Evolutionary conservation across 306 rosid species (phyloP), one percentile per base, ranked within the genome.

Genomic region (Dryas alaskensis): DNA sequence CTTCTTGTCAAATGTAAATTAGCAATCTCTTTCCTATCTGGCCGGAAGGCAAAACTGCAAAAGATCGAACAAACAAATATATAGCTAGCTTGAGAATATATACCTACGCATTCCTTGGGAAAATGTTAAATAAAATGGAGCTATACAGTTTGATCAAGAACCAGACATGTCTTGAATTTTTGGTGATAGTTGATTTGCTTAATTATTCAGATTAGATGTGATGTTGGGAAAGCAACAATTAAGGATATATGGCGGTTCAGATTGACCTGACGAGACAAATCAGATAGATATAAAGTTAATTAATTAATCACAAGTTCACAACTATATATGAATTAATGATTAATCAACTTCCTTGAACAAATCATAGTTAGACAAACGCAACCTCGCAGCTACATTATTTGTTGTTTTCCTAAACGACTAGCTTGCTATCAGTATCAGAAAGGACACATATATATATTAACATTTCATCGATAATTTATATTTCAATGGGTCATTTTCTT

Each of bases 391-490:
- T 9, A 42, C 39, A 10, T 22, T 1, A 37, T n/a, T 74, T 52
- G 76, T 45, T 69, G 75, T 44, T 67, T 73, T 63, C 54, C 76
- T 47, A 45, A 68, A 58, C 64, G 76, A 60, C 79, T 22, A 22
- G 22, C 22, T 72, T 51, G 57, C 75, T 44, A 43, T 39, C 49
- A 25, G 53, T 31, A 31, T 31, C 37, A 31, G 37, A 31, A 31
- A 31, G 37, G 37, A 31, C 37, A 31, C 37, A 31, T 2, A 31
- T 31, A 31, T 22, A 31, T 22, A 31, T 31, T 31, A 31, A 31
- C 37, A 31, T 31, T 31, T 31, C 37, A 31, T 31, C 3, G 37
- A 31, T 31, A 1, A 31, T 31, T 31, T 31, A 31, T 31, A 31
- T 31, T 31, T 31, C 0, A 31, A 31, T 31, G 37, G 37, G 37